Conservation (phyloP, 495 filamentous ascomycete genomes). For the Penicillium daleae region DNA sequence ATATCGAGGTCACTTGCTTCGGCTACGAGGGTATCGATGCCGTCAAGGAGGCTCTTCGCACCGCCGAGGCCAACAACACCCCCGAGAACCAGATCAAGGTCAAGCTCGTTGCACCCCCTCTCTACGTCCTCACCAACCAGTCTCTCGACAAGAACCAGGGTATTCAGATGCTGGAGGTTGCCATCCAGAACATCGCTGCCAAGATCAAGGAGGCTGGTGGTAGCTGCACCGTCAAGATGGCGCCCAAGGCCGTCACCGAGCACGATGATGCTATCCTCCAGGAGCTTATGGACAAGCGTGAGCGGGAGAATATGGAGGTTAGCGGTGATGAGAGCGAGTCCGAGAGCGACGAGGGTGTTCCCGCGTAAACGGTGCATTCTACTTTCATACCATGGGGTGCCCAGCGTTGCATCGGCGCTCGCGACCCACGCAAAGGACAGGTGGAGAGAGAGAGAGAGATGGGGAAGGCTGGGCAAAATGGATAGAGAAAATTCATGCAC, state of each 20-base stretch:
- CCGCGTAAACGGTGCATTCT: constrained; percentile 44
- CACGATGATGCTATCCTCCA: constrained; percentile 96
- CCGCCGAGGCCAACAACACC: constrained; percentile 87
- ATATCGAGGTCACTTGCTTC: constrained; percentile 98
- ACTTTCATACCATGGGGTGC: constrained; percentile 20
- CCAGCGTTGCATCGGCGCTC: constrained; percentile 25
- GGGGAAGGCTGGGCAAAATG: constrained; percentile 24
- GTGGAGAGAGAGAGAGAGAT: constrained; percentile 14
- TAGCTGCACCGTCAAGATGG: constrained; percentile 88
- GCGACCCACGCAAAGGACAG: constrained; percentile 23
- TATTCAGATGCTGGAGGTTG: constrained; percentile 79
- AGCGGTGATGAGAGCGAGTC: constrained; percentile 94
- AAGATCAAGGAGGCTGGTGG: constrained; percentile 78
- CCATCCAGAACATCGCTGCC: constrained; percentile 79
- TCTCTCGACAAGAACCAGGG: constrained; percentile 90
- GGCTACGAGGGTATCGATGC: constrained; percentile 98
- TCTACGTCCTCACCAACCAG: constrained; percentile 92
- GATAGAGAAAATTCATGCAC: constrained; percentile 47
- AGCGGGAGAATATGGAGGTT: constrained; percentile 95
- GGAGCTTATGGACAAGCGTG: constrained; percentile 98
- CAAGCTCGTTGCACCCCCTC: constrained; percentile 90
- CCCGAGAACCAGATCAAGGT: constrained; percentile 93
- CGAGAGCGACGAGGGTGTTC: constrained; percentile 80
- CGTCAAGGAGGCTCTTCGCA: constrained; percentile 86
- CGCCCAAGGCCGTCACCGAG: constrained; percentile 97